Base-by-base conservation (phyloP, 768 basidiomycete species). In the Lentinula aciculospora region DNA sequence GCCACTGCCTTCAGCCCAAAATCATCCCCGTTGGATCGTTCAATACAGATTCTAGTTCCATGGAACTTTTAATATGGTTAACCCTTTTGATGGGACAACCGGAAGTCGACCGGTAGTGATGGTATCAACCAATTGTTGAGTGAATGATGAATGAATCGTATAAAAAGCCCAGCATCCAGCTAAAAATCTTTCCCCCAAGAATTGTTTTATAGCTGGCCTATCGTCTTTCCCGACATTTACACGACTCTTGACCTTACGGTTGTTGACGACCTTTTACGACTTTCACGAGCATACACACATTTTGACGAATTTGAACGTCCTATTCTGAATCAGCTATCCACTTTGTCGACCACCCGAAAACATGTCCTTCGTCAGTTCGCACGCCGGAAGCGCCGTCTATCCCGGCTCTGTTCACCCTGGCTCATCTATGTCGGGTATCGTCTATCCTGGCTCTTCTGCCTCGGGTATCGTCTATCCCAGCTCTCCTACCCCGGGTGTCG, bases 211-310 rank as follows among this genome's bases (percentile, higher is more conserved):
- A 50, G 49, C 49, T 32, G 49, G 49, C 49, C 49, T 50, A 50
- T 31, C 42, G 42, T 44, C 42, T n/a, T 21, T 44, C 21, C 42
- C 42, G 42, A 44, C 42, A 44, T n/a, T 23, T 44, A 44, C 19
- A 36, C 31, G n/a, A 50, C 49, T 50, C 19, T 50, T 48, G 28
- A 48, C 25, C 46, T 28, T 15, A 50, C 49, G 49, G 49, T 50
- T 50, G 49, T 50, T 36, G 49, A 50, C 49, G 49, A 50, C 49
- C 49, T 36, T 50, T 50, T 4, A 50, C 49, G 49, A 50, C 29
- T 23, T 50, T 50, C 21, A 34, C 29, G 29, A 34, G 19, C 49
- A 10, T 50, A 8, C 21, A 21, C 42, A n/a, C 42, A 44, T 44
- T 50, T 36, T 48, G 44, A 28, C 46, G 28, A 27, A 48, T 15